These are phyloP conservation scores for Aureobasidium sp. DNA, from an alignment of 2,329 filamentous ascomycete genomes.

Conservation along the genomic window DNA sequence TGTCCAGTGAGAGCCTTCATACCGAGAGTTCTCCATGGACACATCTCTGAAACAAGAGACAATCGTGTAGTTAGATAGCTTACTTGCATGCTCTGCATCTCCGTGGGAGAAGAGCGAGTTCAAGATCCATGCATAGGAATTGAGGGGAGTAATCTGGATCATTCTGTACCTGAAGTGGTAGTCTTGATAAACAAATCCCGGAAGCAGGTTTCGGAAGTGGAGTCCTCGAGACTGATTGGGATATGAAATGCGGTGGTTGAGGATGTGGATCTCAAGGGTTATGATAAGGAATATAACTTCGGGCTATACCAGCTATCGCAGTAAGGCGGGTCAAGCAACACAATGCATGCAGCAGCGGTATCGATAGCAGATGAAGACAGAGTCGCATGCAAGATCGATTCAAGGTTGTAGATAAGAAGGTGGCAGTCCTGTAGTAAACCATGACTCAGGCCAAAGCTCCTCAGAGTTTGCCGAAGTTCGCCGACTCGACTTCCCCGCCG, in stretches of 20 bases:
- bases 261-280: background rate
- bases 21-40: background rate
- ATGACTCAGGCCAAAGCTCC: background rate
- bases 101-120: background rate
- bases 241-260: background rate
- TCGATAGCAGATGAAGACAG: background rate
- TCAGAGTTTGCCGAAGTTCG: conserved; percentile 1
- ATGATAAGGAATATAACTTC: background rate
- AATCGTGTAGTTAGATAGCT: background rate
- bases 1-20: background rate
- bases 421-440: background rate
- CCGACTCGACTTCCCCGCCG: background rate
- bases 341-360: background rate
- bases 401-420: background rate
- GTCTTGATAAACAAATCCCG: background rate
- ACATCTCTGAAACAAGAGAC: background rate
- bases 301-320: background rate
- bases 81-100: background rate
- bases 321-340: no score
- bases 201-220: conserved; percentile 1
- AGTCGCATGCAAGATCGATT: background rate
- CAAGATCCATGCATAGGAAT: conserved; percentile 33
- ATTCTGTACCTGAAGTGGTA: conserved; percentile 8
- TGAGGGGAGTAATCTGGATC: conserved; percentile 39
- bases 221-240: background rate